Evolutionary conservation across 768 basidiomycete genomes (phyloP).

Genomic region (Pholiota microspora): DNA sequence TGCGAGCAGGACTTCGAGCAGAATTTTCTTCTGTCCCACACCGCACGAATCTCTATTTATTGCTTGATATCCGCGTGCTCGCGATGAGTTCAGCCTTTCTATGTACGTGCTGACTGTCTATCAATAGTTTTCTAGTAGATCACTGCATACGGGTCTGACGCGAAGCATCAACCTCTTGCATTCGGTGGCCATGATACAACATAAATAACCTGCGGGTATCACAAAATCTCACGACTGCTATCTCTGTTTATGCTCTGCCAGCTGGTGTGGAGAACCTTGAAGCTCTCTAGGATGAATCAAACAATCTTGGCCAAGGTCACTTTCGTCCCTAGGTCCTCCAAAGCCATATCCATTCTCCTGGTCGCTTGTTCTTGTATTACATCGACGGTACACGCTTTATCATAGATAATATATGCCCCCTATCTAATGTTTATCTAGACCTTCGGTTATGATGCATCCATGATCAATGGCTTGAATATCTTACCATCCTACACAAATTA

Average conservation of each 20-base stretch:
- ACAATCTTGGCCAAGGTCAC: conserved; percentile 7
- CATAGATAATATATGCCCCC: background rate
- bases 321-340: conserved; percentile 12
- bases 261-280: background rate
- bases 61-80: background rate
- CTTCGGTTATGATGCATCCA: conserved; percentile 18
- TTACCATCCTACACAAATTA: conserved; percentile 16
- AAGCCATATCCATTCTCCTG: conserved; percentile 13
- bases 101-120: background rate
- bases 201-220: background rate
- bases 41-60: background rate
- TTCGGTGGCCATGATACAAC: background rate
- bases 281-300: conserved; percentile 9
- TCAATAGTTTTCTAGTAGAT: background rate
- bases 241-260: background rate
- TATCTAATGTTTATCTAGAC: conserved; percentile 5
- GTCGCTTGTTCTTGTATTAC: conserved; percentile 17
- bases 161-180: background rate
- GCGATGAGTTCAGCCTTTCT: background rate
- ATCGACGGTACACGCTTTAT: conserved; percentile 10
- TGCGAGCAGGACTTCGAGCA: too few relatives aligned
- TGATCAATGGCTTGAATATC: conserved; percentile 18
- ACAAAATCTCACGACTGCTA: conserved; percentile 2
- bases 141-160: background rate
- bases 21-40: background rate